A percentile compares a stretch with the other conserved stretches of the same genome.
These are phyloP conservation scores for Aspergillus ostianus DNA, from an alignment of 495 filamentous ascomycete species.

Conservation along the genomic window DNA sequence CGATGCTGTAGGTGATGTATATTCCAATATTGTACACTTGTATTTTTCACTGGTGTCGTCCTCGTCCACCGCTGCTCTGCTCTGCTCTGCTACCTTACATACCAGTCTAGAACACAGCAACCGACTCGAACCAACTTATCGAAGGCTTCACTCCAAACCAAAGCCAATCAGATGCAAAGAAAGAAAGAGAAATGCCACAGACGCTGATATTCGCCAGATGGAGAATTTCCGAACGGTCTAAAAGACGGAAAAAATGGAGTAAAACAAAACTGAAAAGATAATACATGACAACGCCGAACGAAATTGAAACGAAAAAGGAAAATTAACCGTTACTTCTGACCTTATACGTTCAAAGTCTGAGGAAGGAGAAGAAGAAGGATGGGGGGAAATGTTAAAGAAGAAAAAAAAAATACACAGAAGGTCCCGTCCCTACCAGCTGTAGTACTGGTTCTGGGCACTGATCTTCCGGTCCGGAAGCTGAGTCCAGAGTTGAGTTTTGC, in stretches of 20 bases:
- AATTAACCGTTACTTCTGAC: neutral
- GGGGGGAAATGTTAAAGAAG: slow-evolving; percentile 19
- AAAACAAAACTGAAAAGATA: slow-evolving; percentile 10
- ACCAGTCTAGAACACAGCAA: neutral
- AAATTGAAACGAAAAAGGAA: slow-evolving; percentile 22
- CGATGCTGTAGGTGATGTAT: slow-evolving; percentile 7
- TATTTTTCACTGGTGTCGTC: neutral
- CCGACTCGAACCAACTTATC: neutral
- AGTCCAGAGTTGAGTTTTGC: slow-evolving; percentile 74
- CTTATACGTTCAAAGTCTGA: neutral
- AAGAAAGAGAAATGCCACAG: slow-evolving; percentile 1
- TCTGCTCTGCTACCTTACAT: too few relatives aligned
- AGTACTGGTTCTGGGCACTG: slow-evolving; percentile 74
- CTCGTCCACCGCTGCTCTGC: neutral
- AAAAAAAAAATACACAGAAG: slow-evolving; percentile 15
- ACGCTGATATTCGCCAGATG: slow-evolving; percentile 18
- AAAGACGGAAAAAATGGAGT: neutral
- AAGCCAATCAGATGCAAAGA: neutral
- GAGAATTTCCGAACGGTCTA: slow-evolving; percentile 20
- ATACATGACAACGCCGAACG: slow-evolving; percentile 10
- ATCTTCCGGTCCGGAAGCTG: slow-evolving; percentile 70
- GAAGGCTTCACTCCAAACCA: neutral
- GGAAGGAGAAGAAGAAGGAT: neutral
- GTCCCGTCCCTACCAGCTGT: slow-evolving; percentile 66
- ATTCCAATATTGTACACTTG: slow-evolving; percentile 24